Percentiles rank a stretch among this genome's conserved stretches.
phyloP scores from a whole-genome alignment of 371 early-diverging fungal genomes.

The Actinomucor elegans region DNA sequence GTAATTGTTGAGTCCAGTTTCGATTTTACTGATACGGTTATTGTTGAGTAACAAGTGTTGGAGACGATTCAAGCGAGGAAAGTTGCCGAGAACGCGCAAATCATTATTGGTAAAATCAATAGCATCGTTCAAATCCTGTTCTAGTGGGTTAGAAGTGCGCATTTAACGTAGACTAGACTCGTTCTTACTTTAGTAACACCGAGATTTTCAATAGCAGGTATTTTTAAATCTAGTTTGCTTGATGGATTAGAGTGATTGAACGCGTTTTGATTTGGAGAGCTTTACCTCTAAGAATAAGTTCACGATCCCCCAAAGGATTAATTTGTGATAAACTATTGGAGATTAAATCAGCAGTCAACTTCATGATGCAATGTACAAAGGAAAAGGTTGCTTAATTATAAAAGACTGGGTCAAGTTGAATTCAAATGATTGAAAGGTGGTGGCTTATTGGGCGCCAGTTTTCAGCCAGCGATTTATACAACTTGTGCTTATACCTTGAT shows the following conservation, averaged over 20 bases:
- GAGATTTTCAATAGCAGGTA: constrained; percentile 91
- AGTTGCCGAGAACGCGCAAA: constrained; percentile 80
- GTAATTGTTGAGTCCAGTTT: constrained; percentile 55
- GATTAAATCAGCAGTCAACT: constrained; percentile 80
- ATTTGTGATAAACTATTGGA: constrained; percentile 68
- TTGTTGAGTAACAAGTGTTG: constrained; percentile 75
- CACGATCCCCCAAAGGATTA: constrained; percentile 88
- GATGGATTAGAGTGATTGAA: neutral
- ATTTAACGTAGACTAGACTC: neutral
- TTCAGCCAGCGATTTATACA: neutral
- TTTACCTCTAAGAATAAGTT: constrained; percentile 87
- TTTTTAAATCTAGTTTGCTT: constrained; percentile 72
- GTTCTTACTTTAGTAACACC: constrained; percentile 81
- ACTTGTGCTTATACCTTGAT: too few species aligned
- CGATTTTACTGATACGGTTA: constrained; percentile 85
- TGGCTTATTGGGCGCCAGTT: neutral
- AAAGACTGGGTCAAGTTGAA: too few species aligned
- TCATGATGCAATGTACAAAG: constrained; percentile 69
- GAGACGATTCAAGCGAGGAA: constrained; percentile 85
- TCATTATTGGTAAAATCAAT: constrained; percentile 94
- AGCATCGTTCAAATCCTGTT: constrained; percentile 86
- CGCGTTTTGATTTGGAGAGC: neutral
- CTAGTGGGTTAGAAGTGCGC: too few species aligned
- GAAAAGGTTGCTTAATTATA: too few species aligned
- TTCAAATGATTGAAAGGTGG: neutral